These are phyloP conservation scores for Pisolithus orientalis DNA, from an alignment of 768 basidiomycete species.

Conservation along the genomic window DNA sequence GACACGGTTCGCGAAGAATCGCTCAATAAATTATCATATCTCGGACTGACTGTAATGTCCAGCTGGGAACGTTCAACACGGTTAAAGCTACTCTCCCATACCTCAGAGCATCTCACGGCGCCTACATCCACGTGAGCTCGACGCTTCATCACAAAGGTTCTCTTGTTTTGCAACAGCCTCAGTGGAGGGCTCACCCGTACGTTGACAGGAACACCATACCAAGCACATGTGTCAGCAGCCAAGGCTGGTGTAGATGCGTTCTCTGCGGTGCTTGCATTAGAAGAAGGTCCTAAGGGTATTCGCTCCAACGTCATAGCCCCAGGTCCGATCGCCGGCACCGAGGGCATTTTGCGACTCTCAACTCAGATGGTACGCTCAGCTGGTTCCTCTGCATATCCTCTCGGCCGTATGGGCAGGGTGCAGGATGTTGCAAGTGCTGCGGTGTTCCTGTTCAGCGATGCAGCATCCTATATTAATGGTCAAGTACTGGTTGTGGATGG, in stretches of 20 bases:
- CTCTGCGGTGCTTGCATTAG: conserved; percentile 79
- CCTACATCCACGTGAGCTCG: conserved; percentile 87
- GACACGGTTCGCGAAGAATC: conserved; percentile 57
- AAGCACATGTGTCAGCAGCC: conserved; percentile 91
- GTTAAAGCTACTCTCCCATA: conserved; percentile 85
- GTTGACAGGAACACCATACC: conserved; percentile 64
- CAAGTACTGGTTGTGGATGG: conserved; percentile 72
- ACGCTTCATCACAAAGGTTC: conserved; percentile 82
- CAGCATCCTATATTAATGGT: conserved; percentile 71
- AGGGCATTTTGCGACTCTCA: conserved; percentile 59
- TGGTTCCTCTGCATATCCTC: conserved; percentile 11
- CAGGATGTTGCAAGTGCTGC: conserved; percentile 66
- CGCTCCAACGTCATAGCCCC: conserved; percentile 85
- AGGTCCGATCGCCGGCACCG: conserved; percentile 77
- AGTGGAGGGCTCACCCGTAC: background rate
- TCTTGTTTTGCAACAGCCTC: background rate
- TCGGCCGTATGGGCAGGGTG: conserved; percentile 52
- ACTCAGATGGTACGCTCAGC: background rate
- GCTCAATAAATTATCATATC: background rate
- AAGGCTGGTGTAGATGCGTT: conserved; percentile 93
- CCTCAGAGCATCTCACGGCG: conserved; percentile 63
- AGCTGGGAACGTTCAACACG: conserved; percentile 92
- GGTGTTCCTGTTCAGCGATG: conserved; percentile 78
- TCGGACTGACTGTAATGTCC: background rate
- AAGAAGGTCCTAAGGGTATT: conserved; percentile 93